A percentile compares a stretch with the other conserved stretches of the same genome.
phyloP scores from a whole-genome alignment of 2,329 filamentous ascomycete species.

The Coniochaeta hoffmannii region DNA sequence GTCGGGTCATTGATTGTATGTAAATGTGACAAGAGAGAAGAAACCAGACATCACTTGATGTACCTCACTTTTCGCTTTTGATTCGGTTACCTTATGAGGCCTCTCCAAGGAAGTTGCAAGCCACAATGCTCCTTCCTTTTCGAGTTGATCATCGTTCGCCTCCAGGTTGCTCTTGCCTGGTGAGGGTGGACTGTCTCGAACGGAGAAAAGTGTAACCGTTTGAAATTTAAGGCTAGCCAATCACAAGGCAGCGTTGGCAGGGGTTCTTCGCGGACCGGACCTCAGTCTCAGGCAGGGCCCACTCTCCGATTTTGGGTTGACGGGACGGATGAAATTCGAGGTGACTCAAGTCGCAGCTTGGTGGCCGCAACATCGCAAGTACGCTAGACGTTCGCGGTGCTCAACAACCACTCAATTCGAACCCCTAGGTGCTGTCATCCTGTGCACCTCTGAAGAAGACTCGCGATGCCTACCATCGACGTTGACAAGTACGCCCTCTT shows the following conservation, averaged over 20 bases:
- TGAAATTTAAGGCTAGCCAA: neutral
- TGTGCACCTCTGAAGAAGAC: neutral
- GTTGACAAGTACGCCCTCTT: conserved; percentile 96
- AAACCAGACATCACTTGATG: neutral
- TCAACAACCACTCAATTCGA: conserved; percentile 9
- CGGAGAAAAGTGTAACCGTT: neutral
- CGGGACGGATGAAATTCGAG: conserved; percentile 1
- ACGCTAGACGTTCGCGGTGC: conserved; percentile 4
- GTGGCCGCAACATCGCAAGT: neutral
- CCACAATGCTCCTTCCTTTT: neutral
- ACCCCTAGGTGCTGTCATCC: neutral
- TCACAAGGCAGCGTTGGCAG: neutral
- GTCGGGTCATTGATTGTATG: neutral
- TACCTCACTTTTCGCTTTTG: neutral
- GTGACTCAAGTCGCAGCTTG: neutral
- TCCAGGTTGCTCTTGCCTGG: too few relatives aligned
- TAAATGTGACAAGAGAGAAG: neutral
- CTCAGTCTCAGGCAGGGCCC: neutral
- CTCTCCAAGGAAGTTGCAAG: neutral
- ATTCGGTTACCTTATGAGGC: neutral
- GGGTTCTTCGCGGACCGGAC: neutral
- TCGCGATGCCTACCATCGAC: conserved; percentile 72
- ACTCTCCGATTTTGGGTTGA: neutral
- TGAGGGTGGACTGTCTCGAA: neutral
- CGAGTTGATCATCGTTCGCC: neutral